Evolutionary conservation across 306 rosid genomes (phyloP).

Genomic region (Castanea mollissima): DNA sequence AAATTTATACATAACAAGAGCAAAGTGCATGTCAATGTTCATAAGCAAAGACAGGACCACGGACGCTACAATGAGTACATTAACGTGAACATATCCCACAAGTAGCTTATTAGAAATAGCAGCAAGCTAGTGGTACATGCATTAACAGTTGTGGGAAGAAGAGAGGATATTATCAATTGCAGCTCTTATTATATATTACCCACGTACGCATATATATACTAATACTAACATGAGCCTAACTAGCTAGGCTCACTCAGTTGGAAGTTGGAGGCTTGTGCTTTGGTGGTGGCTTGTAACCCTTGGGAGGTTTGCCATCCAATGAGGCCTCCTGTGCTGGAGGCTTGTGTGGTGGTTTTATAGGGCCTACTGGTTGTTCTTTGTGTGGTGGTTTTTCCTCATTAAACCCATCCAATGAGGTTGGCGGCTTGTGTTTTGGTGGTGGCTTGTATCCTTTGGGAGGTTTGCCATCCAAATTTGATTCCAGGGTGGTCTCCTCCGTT

Average conservation of each 20-base stretch:
- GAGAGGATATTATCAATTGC: no score
- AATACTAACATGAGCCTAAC: no score
- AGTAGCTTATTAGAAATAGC: no score
- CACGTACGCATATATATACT: no score
- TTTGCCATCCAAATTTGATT: background rate
- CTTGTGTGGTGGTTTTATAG: background rate
- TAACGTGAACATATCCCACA: background rate
- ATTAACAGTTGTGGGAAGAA: no score
- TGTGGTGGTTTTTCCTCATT: background rate
- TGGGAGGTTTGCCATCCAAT: background rate
- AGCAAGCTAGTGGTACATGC: no score
- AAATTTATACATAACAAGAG: no score
- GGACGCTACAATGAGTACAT: background rate
- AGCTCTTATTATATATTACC: background rate
- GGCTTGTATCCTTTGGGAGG: background rate
- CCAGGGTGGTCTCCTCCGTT: background rate
- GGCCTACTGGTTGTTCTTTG: background rate
- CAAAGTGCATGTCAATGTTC: no score
- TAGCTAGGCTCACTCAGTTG: background rate
- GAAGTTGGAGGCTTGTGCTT: background rate
- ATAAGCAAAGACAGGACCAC: no score
- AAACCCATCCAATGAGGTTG: background rate
- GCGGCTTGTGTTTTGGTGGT: background rate
- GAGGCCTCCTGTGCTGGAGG: no score
- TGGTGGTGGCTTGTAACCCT: background rate